A percentile compares a stretch with the other conserved stretches of the same genome.
Conservation (phyloP, 116 monocot species). For the Trichopus zeylanicus region DNA sequence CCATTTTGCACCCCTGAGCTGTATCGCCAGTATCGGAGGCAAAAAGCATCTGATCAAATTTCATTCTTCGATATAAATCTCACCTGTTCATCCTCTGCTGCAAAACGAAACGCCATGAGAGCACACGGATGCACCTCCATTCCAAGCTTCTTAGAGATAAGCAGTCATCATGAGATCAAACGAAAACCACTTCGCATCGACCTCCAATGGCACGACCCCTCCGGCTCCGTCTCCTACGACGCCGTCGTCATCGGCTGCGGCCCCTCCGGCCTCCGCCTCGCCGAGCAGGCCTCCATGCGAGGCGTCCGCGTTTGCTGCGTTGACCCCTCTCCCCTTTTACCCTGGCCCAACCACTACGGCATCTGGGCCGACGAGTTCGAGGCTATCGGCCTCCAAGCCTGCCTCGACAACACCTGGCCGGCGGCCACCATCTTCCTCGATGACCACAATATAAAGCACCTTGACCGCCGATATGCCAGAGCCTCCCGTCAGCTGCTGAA, state of each 20-base stretch:
- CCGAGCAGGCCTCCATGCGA: constrained; percentile 22
- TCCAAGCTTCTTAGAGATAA: no score
- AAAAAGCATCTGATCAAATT: no score
- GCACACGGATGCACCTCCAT: no score
- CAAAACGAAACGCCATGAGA: no score
- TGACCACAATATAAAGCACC: constrained; percentile 19
- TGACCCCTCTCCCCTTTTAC: constrained; percentile 28
- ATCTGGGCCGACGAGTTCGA: constrained; percentile 44
- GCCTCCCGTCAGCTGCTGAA: constrained; percentile 47
- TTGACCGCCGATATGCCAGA: constrained; percentile 53
- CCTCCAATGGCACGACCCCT: constrained; percentile 9
- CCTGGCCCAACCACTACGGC: constrained; percentile 51
- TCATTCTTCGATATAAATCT: no score
- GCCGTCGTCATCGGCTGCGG: constrained; percentile 29
- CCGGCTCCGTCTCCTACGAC: not conserved
- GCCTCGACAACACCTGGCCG: constrained; percentile 58
- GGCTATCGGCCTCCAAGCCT: constrained; percentile 26
- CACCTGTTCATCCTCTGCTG: no score
- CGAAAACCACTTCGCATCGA: no score
- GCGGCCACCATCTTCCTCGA: constrained; percentile 31
- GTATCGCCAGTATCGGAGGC: no score
- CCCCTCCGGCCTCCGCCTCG: constrained; percentile 38
- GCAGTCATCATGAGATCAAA: no score
- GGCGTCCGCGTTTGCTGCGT: constrained; percentile 28
- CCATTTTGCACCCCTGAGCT: no score